phyloP scores from a whole-genome alignment of 768 basidiomycete genomes.

The Phylloporus sp. region DNA sequence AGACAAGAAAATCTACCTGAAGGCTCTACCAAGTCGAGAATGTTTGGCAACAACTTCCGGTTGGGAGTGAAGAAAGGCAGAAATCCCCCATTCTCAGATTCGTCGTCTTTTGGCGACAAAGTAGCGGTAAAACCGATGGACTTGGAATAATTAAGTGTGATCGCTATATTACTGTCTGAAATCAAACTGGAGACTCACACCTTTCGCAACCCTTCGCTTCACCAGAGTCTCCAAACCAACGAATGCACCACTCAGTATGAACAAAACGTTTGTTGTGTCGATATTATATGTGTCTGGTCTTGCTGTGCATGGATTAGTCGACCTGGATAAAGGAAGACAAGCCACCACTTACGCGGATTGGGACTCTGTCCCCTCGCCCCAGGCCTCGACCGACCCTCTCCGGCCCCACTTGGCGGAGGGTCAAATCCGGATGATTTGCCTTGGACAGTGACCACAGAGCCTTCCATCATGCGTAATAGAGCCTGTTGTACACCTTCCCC shows the following conservation, averaged over 20 bases:
- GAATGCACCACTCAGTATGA: slow-evolving; percentile 92
- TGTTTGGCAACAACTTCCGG: slow-evolving; percentile 46
- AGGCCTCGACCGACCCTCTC: slow-evolving; percentile 45
- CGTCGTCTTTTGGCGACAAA: slow-evolving; percentile 38
- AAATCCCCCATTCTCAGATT: slow-evolving; percentile 33
- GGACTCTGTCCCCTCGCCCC: slow-evolving; percentile 47
- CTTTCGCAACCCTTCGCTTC: slow-evolving; percentile 75
- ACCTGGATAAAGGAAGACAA: neutral
- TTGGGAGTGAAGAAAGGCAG: slow-evolving; percentile 81
- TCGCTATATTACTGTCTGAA: neutral
- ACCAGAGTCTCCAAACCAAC: slow-evolving; percentile 86
- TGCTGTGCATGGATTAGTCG: slow-evolving; percentile 33
- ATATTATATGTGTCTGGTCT: slow-evolving; percentile 69
- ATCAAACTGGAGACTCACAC: slow-evolving; percentile 49
- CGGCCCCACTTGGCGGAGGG: slow-evolving; percentile 38
- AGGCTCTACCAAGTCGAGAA: slow-evolving; percentile 71
- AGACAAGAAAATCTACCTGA: slow-evolving; percentile 39
- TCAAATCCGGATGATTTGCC: slow-evolving; percentile 58
- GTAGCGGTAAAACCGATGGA: slow-evolving; percentile 84
- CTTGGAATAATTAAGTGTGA: slow-evolving; percentile 36
- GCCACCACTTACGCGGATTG: slow-evolving; percentile 17
- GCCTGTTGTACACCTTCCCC: slow-evolving; percentile 97
- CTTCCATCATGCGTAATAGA: slow-evolving; percentile 91
- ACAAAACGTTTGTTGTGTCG: slow-evolving; percentile 90
- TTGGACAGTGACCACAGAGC: slow-evolving; percentile 77